Conservation (phyloP, 2,329 filamentous ascomycete genomes). For the Acephala macrosclerotiorum region DNA sequence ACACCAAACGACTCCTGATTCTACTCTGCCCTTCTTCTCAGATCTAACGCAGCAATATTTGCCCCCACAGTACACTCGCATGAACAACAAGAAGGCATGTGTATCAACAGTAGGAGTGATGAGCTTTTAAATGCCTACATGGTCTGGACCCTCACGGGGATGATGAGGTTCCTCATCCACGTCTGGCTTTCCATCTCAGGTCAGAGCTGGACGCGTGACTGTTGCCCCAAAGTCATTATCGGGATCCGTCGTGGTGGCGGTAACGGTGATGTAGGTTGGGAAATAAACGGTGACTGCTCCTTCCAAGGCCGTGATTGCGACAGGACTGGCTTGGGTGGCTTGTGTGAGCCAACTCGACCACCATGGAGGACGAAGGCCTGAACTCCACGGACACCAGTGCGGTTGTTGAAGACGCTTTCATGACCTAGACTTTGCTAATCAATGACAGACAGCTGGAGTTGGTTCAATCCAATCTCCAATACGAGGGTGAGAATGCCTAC, state of each 20-base stretch:
- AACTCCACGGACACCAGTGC: neutral
- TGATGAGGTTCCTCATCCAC: neutral
- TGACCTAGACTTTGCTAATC: neutral
- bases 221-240: neutral
- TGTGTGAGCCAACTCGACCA: neutral
- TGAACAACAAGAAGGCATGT: neutral
- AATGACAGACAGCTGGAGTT: neutral
- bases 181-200: neutral
- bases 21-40: neutral
- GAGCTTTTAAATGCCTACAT: neutral
- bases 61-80: neutral
- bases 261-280: neutral
- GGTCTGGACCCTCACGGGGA: neutral
- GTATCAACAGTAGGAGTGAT: neutral
- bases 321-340: neutral
- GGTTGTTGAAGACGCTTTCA: neutral
- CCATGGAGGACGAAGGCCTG: slow-evolving; percentile 6
- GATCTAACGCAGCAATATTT: neutral
- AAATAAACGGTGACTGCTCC: slow-evolving; percentile 3
- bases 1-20: neutral
- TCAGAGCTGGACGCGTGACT: neutral
- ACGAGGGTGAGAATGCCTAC: neutral
- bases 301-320: neutral
- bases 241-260: neutral
- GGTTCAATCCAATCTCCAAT: neutral